These are phyloP conservation scores for Emericellopsis terricola DNA, from an alignment of 495 filamentous ascomycete species.

Conservation along the genomic window DNA sequence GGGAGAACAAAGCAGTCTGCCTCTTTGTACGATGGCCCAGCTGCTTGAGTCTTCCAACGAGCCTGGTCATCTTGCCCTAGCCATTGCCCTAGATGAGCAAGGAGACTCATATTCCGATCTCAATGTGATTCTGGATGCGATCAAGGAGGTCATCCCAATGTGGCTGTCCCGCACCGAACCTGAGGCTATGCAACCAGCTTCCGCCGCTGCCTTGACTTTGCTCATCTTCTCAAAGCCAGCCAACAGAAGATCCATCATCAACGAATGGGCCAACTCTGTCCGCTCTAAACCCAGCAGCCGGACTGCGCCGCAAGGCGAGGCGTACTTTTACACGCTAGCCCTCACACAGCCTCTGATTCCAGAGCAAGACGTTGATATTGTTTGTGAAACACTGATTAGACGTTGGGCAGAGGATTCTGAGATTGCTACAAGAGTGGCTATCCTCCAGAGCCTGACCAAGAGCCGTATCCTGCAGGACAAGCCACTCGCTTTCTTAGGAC, in stretches of 20 bases:
- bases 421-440: constrained; percentile 40
- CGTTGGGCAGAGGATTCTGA: constrained; percentile 24
- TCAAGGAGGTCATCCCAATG: constrained; percentile 7
- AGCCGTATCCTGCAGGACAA: constrained; percentile 20
- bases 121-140: constrained; percentile 2
- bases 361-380: constrained; percentile 1
- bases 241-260: constrained; percentile 14
- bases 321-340: constrained; percentile 25
- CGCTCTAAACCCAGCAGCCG: constrained; percentile 10
- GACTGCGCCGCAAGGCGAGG: constrained; percentile 12
- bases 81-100: too few relatives aligned
- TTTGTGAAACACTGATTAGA: constrained; percentile 13
- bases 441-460: constrained; percentile 38
- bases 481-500: constrained; percentile 13
- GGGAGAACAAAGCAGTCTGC: neutral
- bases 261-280: constrained; percentile 19
- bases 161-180: constrained; percentile 24
- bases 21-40: too few relatives aligned
- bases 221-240: constrained; percentile 14
- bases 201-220: constrained; percentile 21
- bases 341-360: constrained; percentile 12
- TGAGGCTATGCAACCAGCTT: constrained; percentile 22
- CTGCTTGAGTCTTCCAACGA: too few relatives aligned
- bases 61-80: too few relatives aligned
- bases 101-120: neutral